These are phyloP conservation scores for Cordyceps pruinosa DNA, from an alignment of 2,329 filamentous ascomycete genomes.

Conservation along the genomic window DNA sequence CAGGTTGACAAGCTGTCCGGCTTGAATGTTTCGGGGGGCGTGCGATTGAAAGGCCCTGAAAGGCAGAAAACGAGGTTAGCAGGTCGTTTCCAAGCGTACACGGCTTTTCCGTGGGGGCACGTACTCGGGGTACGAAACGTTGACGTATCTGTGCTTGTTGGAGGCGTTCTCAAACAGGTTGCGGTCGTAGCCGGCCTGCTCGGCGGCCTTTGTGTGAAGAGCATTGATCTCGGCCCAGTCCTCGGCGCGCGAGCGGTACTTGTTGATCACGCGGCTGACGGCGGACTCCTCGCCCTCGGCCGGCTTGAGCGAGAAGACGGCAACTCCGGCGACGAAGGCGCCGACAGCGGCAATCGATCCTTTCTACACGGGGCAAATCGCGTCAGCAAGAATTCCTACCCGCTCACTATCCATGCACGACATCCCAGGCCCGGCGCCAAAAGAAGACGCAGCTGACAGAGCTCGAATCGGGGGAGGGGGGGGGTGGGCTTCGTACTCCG, in stretches of 20 bases:
- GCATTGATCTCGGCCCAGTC: conserved; percentile 47
- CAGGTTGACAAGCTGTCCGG: conserved; percentile 47
- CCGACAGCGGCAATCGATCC: conserved; percentile 40
- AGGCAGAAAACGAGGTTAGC: conserved; percentile 16
- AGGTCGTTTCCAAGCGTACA: too few species aligned
- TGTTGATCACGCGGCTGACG: conserved; percentile 39
- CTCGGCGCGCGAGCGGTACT: conserved; percentile 40
- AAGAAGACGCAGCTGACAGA: too few species aligned
- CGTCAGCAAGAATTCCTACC: conserved; percentile 6
- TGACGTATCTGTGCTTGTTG: conserved; percentile 38
- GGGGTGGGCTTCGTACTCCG: conserved; percentile 39
- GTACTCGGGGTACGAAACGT: conserved; percentile 53
- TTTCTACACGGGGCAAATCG: conserved; percentile 29
- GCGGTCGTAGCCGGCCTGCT: conserved; percentile 52
- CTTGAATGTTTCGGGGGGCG: conserved; percentile 46
- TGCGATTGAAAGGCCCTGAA: conserved; percentile 43
- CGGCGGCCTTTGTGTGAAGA: conserved; percentile 42
- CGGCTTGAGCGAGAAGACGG: conserved; percentile 40
- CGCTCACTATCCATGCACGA: too few species aligned
- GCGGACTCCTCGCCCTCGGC: conserved; percentile 43
- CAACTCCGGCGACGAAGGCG: conserved; percentile 19
- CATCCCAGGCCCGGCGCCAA: too few species aligned
- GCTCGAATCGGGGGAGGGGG: neutral
- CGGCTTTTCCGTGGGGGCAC: conserved; percentile 21
- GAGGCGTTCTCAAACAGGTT: conserved; percentile 44